Conservation (phyloP, 2,329 filamentous ascomycete genomes). For the Hypoxylon sp. region DNA sequence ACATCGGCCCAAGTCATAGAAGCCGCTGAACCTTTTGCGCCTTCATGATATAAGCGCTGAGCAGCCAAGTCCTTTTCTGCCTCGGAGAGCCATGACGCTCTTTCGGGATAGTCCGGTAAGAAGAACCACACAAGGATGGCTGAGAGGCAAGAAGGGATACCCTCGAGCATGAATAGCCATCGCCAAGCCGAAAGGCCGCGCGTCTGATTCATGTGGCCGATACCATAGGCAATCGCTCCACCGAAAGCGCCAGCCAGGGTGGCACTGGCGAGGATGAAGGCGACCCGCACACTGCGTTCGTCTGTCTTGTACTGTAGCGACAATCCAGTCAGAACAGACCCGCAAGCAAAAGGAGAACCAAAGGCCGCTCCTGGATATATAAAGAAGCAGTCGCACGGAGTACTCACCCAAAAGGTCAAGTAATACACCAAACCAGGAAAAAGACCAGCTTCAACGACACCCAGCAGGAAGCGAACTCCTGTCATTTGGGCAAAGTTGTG, state of each 20-base stretch:
- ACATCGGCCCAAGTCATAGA: constrained; percentile 72
- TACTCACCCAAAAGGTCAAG: constrained; percentile 68
- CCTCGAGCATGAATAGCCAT: constrained; percentile 66
- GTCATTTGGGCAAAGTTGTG: constrained; percentile 69
- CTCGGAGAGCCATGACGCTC: constrained; percentile 66
- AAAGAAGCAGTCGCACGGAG: too few relatives aligned
- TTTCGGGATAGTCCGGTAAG: constrained; percentile 73
- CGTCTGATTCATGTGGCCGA: constrained; percentile 74
- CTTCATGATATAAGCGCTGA: constrained; percentile 54
- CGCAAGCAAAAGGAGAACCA: not conserved
- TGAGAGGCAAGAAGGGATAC: constrained; percentile 57
- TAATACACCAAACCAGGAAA: constrained; percentile 74
- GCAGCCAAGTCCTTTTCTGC: constrained; percentile 65
- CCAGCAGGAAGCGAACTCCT: constrained; percentile 72
- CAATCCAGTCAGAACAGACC: constrained; percentile 2
- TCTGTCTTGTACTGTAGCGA: constrained; percentile 65
- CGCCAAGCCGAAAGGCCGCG: constrained; percentile 72
- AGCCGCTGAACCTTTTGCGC: constrained; percentile 65
- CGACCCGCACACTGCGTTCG: constrained; percentile 75
- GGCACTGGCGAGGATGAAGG: constrained; percentile 73
- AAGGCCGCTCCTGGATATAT: too few relatives aligned
- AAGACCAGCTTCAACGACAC: constrained; percentile 73
- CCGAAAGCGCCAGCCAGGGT: constrained; percentile 78
- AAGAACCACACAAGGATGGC: constrained; percentile 65
- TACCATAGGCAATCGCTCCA: constrained; percentile 77